Evolutionary conservation across 2,329 filamentous ascomycete species (phyloP).

Genomic region (Elsinoe ampelina): DNA sequence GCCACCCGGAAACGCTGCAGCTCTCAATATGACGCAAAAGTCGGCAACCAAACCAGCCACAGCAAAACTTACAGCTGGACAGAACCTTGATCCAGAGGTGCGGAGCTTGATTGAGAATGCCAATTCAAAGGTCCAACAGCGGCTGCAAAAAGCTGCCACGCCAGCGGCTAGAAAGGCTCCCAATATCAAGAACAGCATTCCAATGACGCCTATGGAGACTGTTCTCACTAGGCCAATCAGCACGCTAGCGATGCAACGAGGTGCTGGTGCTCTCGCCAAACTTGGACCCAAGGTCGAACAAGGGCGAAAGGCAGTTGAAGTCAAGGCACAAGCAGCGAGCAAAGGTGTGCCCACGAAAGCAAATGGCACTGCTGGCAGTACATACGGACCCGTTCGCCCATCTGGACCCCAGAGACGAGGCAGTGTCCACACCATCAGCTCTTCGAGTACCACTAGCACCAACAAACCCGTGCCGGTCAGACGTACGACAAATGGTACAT

Average conservation of each 20-base stretch:
- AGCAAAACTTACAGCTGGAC: constrained; percentile 17
- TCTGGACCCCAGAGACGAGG: not conserved
- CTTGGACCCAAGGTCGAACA: constrained; percentile 12
- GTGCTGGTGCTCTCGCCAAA: constrained; percentile 10
- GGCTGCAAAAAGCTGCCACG: constrained; percentile 19
- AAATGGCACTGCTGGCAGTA: not conserved
- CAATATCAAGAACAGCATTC: constrained; percentile 22
- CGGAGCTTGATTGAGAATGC: constrained; percentile 12
- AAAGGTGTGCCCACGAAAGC: constrained; percentile 22
- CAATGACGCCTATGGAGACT: constrained; percentile 26
- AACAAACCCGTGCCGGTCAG: not conserved
- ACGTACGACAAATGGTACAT: not conserved
- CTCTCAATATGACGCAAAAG: not conserved
- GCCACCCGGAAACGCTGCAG: constrained; percentile 7
- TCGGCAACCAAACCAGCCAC: constrained; percentile 20
- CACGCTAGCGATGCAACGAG: constrained; percentile 25
- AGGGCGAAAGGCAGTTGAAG: constrained; percentile 10
- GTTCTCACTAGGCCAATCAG: constrained; percentile 28
- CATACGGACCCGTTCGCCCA: not conserved
- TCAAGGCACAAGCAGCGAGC: constrained; percentile 19
- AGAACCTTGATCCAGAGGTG: constrained; percentile 16
- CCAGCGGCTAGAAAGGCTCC: constrained; percentile 14
- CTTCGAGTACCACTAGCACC: not conserved
- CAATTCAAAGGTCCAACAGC: constrained; percentile 19
- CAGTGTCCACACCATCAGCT: constrained; percentile 3